These are phyloP conservation scores for Fraxinus cuspidata DNA, from an alignment of 257 asterid species.

Conservation along the genomic window DNA sequence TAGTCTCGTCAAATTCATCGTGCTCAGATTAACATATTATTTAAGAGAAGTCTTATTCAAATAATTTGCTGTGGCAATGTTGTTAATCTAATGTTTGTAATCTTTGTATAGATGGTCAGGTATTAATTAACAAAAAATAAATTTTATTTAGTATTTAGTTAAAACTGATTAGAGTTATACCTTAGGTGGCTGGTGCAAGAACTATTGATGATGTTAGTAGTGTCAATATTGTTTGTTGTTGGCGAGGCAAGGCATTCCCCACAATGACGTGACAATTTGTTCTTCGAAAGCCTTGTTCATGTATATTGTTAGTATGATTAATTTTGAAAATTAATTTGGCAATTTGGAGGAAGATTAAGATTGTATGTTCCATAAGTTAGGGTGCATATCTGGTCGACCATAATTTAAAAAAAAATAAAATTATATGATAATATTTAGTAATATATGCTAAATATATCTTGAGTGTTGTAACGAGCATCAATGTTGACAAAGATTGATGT, in stretches of 20 bases:
- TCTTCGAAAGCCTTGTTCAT: constrained; percentile 41
- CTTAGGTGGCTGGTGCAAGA: background rate
- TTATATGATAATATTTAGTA: too few relatives aligned
- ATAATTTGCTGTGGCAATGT: background rate
- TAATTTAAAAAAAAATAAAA: too few relatives aligned
- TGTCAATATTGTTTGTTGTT: constrained; percentile 30
- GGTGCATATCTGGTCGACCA: too few relatives aligned
- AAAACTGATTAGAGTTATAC: background rate
- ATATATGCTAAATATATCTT: too few relatives aligned
- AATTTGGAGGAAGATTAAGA: background rate
- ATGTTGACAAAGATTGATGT: too few relatives aligned
- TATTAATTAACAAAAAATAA: too few relatives aligned
- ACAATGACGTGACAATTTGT: constrained; percentile 25
- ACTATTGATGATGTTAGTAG: background rate
- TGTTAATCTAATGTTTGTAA: background rate
- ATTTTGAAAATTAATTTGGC: constrained; percentile 28
- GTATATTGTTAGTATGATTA: constrained; percentile 18
- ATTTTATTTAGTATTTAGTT: background rate
- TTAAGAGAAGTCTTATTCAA: background rate
- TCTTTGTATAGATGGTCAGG: background rate
- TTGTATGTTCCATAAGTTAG: too few relatives aligned
- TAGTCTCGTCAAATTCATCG: background rate
- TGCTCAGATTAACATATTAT: background rate
- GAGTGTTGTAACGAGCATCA: too few relatives aligned
- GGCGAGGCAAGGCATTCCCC: constrained; percentile 41